A percentile compares a stretch with the other conserved stretches of the same genome.
Evolutionary conservation across 306 rosid genomes (phyloP).

Genomic region (Geum urbanum): DNA sequence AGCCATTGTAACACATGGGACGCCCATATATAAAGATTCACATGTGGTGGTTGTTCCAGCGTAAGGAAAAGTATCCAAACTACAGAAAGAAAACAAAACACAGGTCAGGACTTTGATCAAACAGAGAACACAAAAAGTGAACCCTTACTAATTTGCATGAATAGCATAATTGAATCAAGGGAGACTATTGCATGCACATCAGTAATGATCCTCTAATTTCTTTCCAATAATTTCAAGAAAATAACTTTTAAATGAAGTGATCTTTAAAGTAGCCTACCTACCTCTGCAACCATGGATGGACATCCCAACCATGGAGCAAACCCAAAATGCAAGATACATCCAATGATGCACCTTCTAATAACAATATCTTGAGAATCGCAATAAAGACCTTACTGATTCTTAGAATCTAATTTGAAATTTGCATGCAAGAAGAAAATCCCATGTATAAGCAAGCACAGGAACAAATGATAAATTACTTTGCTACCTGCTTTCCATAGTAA

Average conservation of each 20-base stretch:
- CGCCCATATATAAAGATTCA: conserved; percentile 97
- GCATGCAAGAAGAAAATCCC: background rate
- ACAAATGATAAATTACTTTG: background rate
- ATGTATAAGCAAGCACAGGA: background rate
- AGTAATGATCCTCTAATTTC: background rate
- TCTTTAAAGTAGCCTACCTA: background rate
- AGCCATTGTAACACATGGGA: conserved; percentile 96
- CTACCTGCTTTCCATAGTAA: background rate
- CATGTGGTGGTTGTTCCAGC: conserved; percentile 99
- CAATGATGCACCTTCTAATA: background rate
- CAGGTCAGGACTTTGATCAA: conserved; percentile 11
- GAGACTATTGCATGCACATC: background rate
- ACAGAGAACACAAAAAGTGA: conserved; percentile 7
- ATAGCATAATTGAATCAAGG: background rate
- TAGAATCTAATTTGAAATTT: background rate
- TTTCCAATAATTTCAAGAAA: background rate
- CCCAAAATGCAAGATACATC: background rate
- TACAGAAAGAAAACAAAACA: conserved; percentile 32
- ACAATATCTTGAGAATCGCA: background rate
- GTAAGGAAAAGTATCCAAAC: conserved; percentile 98
- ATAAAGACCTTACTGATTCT: background rate
- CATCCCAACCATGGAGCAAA: background rate
- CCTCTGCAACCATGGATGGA: background rate
- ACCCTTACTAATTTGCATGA: background rate
- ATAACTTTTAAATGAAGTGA: background rate